Evolutionary conservation across 179 eudicot species (phyloP).

Genomic region (Gypsophila paniculata): DNA sequence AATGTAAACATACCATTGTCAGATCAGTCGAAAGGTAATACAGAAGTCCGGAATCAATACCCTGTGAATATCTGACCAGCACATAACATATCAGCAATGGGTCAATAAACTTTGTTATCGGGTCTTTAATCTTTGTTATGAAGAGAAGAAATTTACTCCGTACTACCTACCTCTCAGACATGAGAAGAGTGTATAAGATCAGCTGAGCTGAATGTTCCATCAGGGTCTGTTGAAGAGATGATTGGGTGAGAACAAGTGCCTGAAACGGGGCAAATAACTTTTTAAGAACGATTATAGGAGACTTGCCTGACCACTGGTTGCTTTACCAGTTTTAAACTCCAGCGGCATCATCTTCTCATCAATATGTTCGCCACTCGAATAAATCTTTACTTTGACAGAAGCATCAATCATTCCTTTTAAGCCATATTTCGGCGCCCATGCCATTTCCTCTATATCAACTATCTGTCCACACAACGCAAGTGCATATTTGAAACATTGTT

Average conservation of each 20-base stretch:
- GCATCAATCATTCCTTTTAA: conserved; percentile 98
- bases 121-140: neutral
- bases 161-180: conserved; percentile 82
- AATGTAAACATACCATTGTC: conserved; percentile 55
- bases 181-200: conserved; percentile 84
- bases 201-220: conserved; percentile 96
- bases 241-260: conserved; percentile 14
- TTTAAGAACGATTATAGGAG: neutral
- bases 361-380: conserved; percentile 30
- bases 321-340: conserved; percentile 97
- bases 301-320: conserved; percentile 79
- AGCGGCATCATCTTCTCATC: conserved; percentile 76
- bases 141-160: conserved; percentile 4
- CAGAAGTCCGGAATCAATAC: conserved; percentile 72
- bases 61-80: conserved; percentile 55
- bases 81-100: conserved; percentile 19
- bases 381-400: conserved; percentile 55
- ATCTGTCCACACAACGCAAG: conserved; percentile 45
- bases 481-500: conserved; percentile 17
- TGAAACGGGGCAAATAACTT: neutral
- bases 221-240: conserved; percentile 53
- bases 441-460: conserved; percentile 96
- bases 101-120: neutral
- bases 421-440: conserved; percentile 97
- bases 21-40: conserved; percentile 90